phyloP scores from a whole-genome alignment of 2,329 filamentous ascomycete species.

The Sclerotinia trifoliorum region DNA sequence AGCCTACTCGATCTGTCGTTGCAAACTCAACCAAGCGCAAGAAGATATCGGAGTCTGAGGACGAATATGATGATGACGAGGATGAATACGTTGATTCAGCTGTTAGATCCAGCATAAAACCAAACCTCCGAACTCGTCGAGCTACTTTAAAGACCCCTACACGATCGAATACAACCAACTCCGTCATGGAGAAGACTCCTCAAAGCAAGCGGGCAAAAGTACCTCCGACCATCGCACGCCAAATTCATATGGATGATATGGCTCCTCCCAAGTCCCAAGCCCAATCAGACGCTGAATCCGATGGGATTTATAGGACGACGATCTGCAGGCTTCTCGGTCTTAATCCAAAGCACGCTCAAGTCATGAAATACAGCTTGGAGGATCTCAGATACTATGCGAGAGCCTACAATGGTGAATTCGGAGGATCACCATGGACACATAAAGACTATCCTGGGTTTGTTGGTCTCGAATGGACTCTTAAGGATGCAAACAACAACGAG shows the following conservation, averaged over 20 bases:
- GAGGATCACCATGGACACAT: not conserved
- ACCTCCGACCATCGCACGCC: not conserved
- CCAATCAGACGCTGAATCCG: not conserved
- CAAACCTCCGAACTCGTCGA: not conserved
- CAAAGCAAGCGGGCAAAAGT: not conserved
- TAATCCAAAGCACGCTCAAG: not conserved
- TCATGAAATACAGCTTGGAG: slow-evolving; percentile 7
- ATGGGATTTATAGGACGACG: slow-evolving; percentile 15
- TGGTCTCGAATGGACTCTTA: not conserved
- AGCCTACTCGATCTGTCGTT: not conserved
- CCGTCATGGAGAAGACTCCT: not conserved
- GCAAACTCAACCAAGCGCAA: slow-evolving; percentile 1
- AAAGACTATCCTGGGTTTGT: not conserved
- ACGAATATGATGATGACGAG: slow-evolving; percentile 21
- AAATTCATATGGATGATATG: not conserved
- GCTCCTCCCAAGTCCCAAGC: not conserved
- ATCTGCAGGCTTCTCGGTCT: slow-evolving; percentile 25
- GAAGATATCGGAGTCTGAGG: slow-evolving; percentile 3
- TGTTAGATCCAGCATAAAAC: not conserved
- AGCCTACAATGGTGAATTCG: slow-evolving; percentile 23
- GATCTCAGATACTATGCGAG: slow-evolving; percentile 29
- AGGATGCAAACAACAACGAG: not conserved
- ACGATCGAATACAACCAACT: not conserved
- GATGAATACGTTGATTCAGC: slow-evolving; percentile 20
- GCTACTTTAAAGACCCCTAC: slow-evolving; percentile 8